Conservation (phyloP, 2,329 filamentous ascomycete genomes). For the Epichloe typhina region DNA sequence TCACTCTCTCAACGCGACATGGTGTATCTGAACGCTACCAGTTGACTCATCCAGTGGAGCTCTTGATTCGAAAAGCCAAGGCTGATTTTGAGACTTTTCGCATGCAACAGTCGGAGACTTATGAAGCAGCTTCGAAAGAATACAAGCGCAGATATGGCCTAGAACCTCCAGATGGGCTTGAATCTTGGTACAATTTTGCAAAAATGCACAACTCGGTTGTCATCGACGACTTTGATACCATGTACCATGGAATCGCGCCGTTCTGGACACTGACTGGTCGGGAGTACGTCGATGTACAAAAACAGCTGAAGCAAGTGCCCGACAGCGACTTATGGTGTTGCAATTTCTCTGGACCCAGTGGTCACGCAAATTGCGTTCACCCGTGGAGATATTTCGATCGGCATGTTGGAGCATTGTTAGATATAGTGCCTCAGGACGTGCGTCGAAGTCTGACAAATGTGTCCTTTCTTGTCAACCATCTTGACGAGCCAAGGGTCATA, state of each 20-base stretch:
- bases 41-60: conserved; percentile 22
- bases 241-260: conserved; percentile 26
- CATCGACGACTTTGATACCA: conserved; percentile 37
- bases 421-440: conserved; percentile 7
- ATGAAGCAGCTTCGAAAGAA: conserved; percentile 22
- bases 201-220: conserved; percentile 24
- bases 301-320: conserved; percentile 9
- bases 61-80: conserved; percentile 16
- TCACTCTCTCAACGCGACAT: no score
- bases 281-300: conserved; percentile 18
- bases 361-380: conserved; percentile 21
- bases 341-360: conserved; percentile 12
- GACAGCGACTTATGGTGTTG: conserved; percentile 26
- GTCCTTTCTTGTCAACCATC: conserved; percentile 30
- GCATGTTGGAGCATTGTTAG: conserved; percentile 16
- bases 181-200: conserved; percentile 32
- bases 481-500: conserved; percentile 34
- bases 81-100: conserved; percentile 18
- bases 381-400: conserved; percentile 19
- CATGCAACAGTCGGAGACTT: conserved; percentile 23
- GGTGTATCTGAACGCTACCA: no score
- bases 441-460: conserved; percentile 21
- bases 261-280: conserved; percentile 26
- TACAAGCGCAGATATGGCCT: conserved; percentile 30
- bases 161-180: conserved; percentile 33